Percentiles rank a stretch among this genome's conserved stretches.
Conservation (phyloP, 179 eudicot species). For the Spinacia oleracea region DNA sequence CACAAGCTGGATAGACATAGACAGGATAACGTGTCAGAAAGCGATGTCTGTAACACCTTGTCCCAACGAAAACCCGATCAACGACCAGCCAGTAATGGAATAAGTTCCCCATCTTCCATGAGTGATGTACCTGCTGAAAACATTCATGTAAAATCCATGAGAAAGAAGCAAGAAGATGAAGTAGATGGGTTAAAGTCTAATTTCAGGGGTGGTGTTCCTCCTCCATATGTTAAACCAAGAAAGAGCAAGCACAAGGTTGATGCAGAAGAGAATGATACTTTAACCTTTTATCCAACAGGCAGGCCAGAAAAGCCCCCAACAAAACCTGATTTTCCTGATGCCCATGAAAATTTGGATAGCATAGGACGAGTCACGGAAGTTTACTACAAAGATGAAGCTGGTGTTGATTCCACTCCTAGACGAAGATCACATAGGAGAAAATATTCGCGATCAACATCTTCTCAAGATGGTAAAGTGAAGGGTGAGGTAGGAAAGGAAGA, state of each 20-base stretch:
- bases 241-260: slow-evolving; percentile 36
- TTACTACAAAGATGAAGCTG: slow-evolving; percentile 42
- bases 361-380: slow-evolving; percentile 42
- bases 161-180: slow-evolving; percentile 40
- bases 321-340: slow-evolving; percentile 30
- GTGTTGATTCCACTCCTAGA: slow-evolving; percentile 45
- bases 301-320: slow-evolving; percentile 34
- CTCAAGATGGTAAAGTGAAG: slow-evolving; percentile 32
- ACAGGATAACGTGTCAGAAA: slow-evolving; percentile 25
- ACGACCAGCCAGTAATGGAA: slow-evolving; percentile 32
- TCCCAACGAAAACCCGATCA: slow-evolving; percentile 36
- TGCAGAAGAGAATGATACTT: slow-evolving; percentile 33
- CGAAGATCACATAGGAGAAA: slow-evolving; percentile 67
- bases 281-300: slow-evolving; percentile 28
- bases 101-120: slow-evolving; percentile 27
- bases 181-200: slow-evolving; percentile 43
- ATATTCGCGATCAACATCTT: slow-evolving; percentile 49
- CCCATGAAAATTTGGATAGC: slow-evolving; percentile 27
- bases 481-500: slow-evolving; percentile 46
- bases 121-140: slow-evolving; percentile 25
- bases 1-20: slow-evolving; percentile 25
- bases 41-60: slow-evolving; percentile 18
- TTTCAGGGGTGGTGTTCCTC: slow-evolving; percentile 50
- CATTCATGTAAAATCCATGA: slow-evolving; percentile 23
- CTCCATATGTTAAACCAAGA: slow-evolving; percentile 66